Evolutionary conservation across 345 rosid species (phyloP).

Genomic region (Clarkia xantiana): DNA sequence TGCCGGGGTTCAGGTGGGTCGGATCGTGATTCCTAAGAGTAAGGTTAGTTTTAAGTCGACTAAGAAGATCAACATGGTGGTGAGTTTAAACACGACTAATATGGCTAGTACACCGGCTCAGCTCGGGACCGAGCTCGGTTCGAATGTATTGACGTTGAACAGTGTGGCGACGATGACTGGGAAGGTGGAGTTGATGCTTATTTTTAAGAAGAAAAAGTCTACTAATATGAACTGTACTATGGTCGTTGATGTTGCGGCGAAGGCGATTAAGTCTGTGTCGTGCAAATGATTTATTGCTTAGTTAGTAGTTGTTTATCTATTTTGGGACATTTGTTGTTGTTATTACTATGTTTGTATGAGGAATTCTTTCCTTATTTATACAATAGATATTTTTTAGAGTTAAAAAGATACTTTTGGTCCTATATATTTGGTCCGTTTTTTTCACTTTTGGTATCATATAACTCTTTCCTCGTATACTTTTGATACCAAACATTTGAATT

Average conservation of each 20-base stretch:
- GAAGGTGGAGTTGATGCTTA: constrained; percentile 2
- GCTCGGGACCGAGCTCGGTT: not conserved
- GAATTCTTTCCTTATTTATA: no score
- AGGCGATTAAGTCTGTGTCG: not conserved
- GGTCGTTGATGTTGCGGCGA: not conserved
- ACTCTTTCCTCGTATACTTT: no score
- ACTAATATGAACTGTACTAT: constrained; percentile 9
- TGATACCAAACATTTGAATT: no score
- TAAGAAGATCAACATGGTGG: constrained; percentile 1
- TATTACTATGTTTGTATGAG: no score
- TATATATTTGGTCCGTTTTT: no score
- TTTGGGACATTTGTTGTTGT: no score
- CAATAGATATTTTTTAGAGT: no score
- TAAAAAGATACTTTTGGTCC: no score
- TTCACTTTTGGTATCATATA: no score
- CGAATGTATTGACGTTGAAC: not conserved
- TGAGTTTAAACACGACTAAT: not conserved
- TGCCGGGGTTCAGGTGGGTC: constrained; percentile 2
- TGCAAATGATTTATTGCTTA: not conserved
- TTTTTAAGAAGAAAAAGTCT: constrained; percentile 8
- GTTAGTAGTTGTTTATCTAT: no score
- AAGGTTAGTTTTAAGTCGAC: constrained; percentile 3
- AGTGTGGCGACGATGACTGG: constrained; percentile 4
- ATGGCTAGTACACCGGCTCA: not conserved
- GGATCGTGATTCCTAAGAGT: not conserved